Evolutionary conservation across 1,139 yeast genomes (phyloP), one percentile per base, ranked within the genome.

Genomic region (Eremothecium gossypii): DNA sequence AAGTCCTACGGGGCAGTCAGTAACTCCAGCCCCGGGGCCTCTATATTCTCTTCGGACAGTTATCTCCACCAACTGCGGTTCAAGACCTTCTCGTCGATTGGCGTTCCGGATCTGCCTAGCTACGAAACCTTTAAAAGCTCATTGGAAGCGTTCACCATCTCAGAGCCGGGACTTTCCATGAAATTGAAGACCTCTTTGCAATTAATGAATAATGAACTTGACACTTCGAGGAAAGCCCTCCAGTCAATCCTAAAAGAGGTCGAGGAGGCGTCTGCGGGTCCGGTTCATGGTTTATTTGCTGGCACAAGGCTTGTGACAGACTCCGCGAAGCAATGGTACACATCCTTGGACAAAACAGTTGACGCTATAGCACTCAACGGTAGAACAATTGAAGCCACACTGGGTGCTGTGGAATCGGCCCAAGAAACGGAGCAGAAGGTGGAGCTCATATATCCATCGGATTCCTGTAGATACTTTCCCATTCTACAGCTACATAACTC

Each of bases 61-160:
- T 57, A 71, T 33, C 62, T 80, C n/a, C 85, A 73, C 59, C 68
- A 73, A 17, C 64, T 87, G 36, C 73, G 96, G 49, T 75, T 87
- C 74, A 87, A 86, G 57, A 80, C 94, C 2, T 86, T 84, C 67
- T 76, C 84, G 12, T 74, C 89, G 0, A 82, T 89, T 12, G 96
- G 95, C 0, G 79, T 79, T 5, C 96, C 97, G 0, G 71, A 69
- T 27, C 57, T 74, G 40, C 84, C 91, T 2, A 58, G 67, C 0
- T 80, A 64, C 53, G 58, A 63, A 3, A 28, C 45, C 3, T 53
- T 57, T 36, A 47, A 56, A 33, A 41, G 50, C 5, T 48, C 54
- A 1, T 29, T 58, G 6, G 34, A 51, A 10, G 57, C 55, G 8
- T 55, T 56, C 41, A 37, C 44, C 2, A 44, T 55, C 5, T 27